Base-by-base conservation (phyloP, 2,329 filamentous ascomycete species). In the Cryphonectria parasitica region DNA sequence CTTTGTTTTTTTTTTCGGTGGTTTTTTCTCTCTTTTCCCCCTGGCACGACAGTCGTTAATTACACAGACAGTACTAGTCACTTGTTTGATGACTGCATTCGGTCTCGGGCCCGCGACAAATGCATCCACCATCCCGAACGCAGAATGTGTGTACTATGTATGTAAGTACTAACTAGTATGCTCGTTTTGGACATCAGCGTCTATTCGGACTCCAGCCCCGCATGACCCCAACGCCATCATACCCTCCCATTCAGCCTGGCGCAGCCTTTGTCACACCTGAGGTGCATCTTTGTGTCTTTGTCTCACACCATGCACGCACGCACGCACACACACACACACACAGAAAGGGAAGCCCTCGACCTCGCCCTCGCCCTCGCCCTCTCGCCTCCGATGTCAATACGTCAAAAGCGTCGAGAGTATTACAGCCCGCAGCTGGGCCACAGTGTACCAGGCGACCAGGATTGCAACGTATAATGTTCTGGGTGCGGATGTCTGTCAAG, bases 341-440 rank as follows among this genome's bases (percentile, higher is more conserved):
- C 6, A 49, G 19, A 49, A 2, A 49, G 8, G 17, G n/a, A n/a
- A 7, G 54, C 58, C 34, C n/a, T 56, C 58, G 25, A 41, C 60
- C 43, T 65, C 60, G 69, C 28, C 28, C n/a, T 52, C 58, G 39
- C 45, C 41, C 60, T 61, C 31, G 43, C 52, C 54, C 11, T 39
- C 25, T 34, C 25, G 28, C 22, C 8, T 22, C 41, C 19, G 19
- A 62, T 3, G 13, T 13, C 34, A 19, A 39, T n/a, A 22, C 19
- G 34, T 62, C 25, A 22, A 62, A 11, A 10, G 11, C 13, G 19
- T 25, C 22, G 60, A 11, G 19, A 11, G 19, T 34, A 31, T 61
- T 25, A n/a, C 45, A 49, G 22, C 45, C 6, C 31, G 34, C 36
- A 15, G 31, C 52, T 5, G 13, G 25, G 52, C 52, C 52, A 31